phyloP scores from a whole-genome alignment of 2,329 filamentous ascomycete genomes.

The Beauveria pseudobassiana region DNA sequence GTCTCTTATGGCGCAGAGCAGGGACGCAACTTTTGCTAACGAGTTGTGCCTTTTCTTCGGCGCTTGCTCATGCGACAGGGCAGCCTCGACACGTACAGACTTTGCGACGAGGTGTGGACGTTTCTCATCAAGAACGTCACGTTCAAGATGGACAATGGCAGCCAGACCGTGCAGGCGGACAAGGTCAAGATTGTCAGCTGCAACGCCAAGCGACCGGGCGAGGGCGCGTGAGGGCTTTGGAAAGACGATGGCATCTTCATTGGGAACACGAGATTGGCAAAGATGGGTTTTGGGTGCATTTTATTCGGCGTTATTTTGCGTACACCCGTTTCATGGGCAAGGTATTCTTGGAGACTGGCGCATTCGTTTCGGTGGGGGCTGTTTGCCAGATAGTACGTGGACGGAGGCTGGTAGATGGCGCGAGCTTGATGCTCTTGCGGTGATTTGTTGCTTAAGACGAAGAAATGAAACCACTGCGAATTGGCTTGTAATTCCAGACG shows the following conservation, averaged over 20 bases:
- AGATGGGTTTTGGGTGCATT: slow-evolving; percentile 5
- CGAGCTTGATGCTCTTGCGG: not conserved
- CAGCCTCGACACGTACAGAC: slow-evolving; percentile 94
- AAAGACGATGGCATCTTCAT: not conserved
- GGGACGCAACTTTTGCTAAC: slow-evolving; percentile 4
- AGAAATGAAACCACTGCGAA: no score
- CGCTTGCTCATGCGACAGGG: slow-evolving; percentile 47
- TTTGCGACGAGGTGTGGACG: slow-evolving; percentile 99
- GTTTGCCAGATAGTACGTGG: not conserved
- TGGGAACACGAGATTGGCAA: not conserved
- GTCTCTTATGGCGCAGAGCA: not conserved
- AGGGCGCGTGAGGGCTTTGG: slow-evolving; percentile 19
- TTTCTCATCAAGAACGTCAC: slow-evolving; percentile 97
- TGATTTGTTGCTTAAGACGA: not conserved
- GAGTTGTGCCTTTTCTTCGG: not conserved
- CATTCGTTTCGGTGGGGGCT: not conserved
- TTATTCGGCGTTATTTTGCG: slow-evolving; percentile 4
- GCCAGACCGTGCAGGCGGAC: slow-evolving; percentile 68
- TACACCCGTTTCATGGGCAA: not conserved
- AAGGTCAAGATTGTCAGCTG: slow-evolving; percentile 98
- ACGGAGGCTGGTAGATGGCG: not conserved
- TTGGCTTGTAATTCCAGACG: no score
- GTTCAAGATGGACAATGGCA: slow-evolving; percentile 90
- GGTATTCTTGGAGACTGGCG: not conserved
- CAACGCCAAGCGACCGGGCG: slow-evolving; percentile 68